Conservation (phyloP, 202 grass and related monocot genomes). For the Saccharum hybrid region DNA sequence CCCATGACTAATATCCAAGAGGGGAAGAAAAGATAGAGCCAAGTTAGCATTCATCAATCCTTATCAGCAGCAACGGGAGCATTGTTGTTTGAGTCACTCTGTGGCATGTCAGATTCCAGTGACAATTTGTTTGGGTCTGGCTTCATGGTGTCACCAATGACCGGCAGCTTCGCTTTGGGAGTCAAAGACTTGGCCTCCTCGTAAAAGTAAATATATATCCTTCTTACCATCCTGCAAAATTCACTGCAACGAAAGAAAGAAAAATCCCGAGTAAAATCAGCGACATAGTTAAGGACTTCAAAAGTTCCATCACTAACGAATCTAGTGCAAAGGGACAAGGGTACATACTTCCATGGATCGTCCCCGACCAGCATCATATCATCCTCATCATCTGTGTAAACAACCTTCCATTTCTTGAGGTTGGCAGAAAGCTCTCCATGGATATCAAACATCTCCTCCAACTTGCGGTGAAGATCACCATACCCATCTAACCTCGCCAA, state of each 20-base stretch:
- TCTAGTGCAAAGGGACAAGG: slow-evolving; percentile 1
- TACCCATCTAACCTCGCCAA: slow-evolving; percentile 72
- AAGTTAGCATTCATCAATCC: slow-evolving; percentile 53
- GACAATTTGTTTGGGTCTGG: slow-evolving; percentile 42
- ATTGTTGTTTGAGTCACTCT: slow-evolving; percentile 40
- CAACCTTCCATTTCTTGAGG: slow-evolving; percentile 81
- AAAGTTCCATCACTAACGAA: background rate
- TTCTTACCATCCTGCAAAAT: slow-evolving; percentile 75
- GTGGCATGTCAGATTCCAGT: slow-evolving; percentile 41
- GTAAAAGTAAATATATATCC: slow-evolving; percentile 78
- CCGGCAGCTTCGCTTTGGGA: slow-evolving; percentile 59
- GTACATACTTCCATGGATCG: slow-evolving; percentile 76
- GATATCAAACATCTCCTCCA: slow-evolving; percentile 92
- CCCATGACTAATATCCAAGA: slow-evolving; percentile 46
- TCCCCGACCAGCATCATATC: slow-evolving; percentile 95
- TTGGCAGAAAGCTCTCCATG: slow-evolving; percentile 65
- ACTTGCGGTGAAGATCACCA: slow-evolving; percentile 55
- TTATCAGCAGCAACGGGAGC: slow-evolving; percentile 43
- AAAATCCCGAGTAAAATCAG: background rate
- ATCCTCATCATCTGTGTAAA: slow-evolving; percentile 82
- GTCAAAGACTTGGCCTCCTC: slow-evolving; percentile 76
- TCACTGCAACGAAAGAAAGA: slow-evolving; percentile 52
- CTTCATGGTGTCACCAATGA: slow-evolving; percentile 41
- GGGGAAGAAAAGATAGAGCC: background rate
- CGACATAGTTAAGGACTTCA: slow-evolving; percentile 2